Percentiles rank a stretch among this genome's conserved stretches.
Conservation (phyloP, 352 stramenopile species). For the Globisporangium abappressorium region DNA sequence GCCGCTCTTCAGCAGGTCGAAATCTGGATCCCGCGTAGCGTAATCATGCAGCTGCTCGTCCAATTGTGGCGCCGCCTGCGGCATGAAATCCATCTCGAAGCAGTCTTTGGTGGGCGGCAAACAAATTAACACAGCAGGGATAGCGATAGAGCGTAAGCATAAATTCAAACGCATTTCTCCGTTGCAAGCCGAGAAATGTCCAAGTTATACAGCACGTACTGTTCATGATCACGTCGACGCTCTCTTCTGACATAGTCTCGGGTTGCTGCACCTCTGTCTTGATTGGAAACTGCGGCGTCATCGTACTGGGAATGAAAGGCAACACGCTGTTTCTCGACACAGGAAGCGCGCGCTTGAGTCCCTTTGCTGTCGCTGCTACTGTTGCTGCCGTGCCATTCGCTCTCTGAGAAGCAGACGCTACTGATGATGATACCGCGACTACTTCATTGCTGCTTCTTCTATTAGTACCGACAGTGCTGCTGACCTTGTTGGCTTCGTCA, state of each 20-base stretch:
- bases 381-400: background rate
- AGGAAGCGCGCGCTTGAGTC: slow-evolving; percentile 37
- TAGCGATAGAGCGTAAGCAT: background rate
- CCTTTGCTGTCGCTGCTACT: slow-evolving; percentile 16
- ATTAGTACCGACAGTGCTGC: background rate
- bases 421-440: background rate
- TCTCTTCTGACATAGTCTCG: slow-evolving; percentile 22
- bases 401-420: background rate
- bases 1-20: slow-evolving; percentile 14
- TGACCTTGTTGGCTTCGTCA: slow-evolving; percentile 64
- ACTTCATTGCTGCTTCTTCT: background rate
- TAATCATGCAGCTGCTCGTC: background rate
- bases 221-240: slow-evolving; percentile 56
- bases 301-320: background rate
- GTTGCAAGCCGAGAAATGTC: no score
- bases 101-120: slow-evolving; percentile 37
- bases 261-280: slow-evolving; percentile 5
- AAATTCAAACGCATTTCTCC: no score
- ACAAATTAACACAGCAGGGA: background rate
- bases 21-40: slow-evolving; percentile 1
- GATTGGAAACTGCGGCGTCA: slow-evolving; percentile 12
- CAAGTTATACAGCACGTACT: slow-evolving; percentile 21
- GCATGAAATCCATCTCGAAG: slow-evolving; percentile 49
- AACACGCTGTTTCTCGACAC: background rate
- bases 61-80: slow-evolving; percentile 4